Percentiles rank a stretch among this genome's conserved stretches.
Evolutionary conservation across 2,329 filamentous ascomycete species (phyloP).

Genomic region (Monosporascus sp.): DNA sequence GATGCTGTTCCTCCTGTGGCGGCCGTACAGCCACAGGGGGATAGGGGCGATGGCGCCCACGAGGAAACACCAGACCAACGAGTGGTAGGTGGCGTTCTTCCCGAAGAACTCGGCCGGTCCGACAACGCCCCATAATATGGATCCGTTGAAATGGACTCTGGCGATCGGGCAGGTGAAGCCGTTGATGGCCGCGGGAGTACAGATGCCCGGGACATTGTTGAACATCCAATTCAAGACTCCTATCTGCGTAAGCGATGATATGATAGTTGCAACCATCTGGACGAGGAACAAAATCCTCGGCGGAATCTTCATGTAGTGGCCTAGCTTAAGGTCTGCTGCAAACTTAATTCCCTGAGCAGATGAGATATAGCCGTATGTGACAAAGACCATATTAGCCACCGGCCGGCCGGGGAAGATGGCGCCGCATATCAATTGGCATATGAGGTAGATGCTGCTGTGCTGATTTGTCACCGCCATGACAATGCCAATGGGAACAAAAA

Average conservation of each 20-base stretch:
- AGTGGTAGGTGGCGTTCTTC: conserved; percentile 64
- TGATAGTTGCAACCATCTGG: conserved; percentile 68
- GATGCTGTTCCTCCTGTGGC: conserved; percentile 53
- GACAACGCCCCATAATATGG: conserved; percentile 84
- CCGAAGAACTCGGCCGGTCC: conserved; percentile 81
- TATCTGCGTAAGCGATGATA: conserved; percentile 77
- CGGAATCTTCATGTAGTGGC: conserved; percentile 84
- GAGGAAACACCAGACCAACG: conserved; percentile 76
- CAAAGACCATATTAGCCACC: conserved; percentile 90
- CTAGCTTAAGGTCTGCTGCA: conserved; percentile 78
- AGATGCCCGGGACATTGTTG: conserved; percentile 66
- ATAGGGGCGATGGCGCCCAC: conserved; percentile 71
- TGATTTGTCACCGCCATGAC: conserved; percentile 92
- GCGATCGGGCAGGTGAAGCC: conserved; percentile 86
- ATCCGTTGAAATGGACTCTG: conserved; percentile 84
- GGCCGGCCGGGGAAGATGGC: conserved; percentile 77
- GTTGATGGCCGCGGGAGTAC: conserved; percentile 73
- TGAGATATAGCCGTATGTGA: conserved; percentile 86
- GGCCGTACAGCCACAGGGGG: conserved; percentile 65
- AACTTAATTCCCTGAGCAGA: conserved; percentile 88
- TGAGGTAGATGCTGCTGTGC: conserved; percentile 79
- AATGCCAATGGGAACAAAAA: conserved; percentile 88
- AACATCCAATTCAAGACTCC: conserved; percentile 90
- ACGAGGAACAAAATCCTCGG: conserved; percentile 74
- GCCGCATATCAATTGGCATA: conserved; percentile 81